Conservation (phyloP, 257 asterid genomes). For the Galeopsis tetrahit region DNA sequence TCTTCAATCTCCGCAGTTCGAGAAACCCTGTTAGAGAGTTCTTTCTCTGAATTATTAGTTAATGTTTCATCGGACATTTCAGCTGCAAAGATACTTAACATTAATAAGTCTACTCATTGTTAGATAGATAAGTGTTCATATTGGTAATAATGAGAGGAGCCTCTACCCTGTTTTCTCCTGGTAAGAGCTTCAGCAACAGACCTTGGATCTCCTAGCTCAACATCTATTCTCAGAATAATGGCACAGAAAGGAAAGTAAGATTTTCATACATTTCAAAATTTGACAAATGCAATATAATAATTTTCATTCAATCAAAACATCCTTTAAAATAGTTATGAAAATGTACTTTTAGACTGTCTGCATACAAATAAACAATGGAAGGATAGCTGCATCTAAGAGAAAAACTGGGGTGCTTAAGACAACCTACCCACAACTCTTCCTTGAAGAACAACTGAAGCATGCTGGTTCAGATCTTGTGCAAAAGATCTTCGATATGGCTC, state of each 20-base stretch:
- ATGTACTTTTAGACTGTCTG: conserved; percentile 8
- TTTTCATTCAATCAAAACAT: neutral
- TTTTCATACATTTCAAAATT: conserved; percentile 7
- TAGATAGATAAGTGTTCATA: conserved; percentile 27
- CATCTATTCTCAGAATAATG: conserved; percentile 54
- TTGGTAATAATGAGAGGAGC: conserved; percentile 28
- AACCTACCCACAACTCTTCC: conserved; percentile 90
- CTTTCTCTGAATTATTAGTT: conserved; percentile 55
- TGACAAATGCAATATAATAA: conserved; percentile 10
- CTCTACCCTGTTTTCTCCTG: conserved; percentile 73
- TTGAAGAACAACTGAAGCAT: conserved; percentile 96
- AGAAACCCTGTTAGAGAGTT: conserved; percentile 60
- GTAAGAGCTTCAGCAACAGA: conserved; percentile 95
- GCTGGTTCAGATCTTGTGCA: conserved; percentile 89
- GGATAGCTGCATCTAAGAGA: conserved; percentile 12
- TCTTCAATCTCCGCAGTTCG: conserved; percentile 88
- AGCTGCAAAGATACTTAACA: conserved; percentile 49
- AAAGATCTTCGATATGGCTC: conserved; percentile 86
- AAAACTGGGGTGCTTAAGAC: conserved; percentile 12
- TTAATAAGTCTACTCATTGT: conserved; percentile 31
- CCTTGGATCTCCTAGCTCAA: conserved; percentile 76
- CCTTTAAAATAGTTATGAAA: neutral
- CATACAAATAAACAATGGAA: conserved; percentile 29
- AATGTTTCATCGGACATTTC: conserved; percentile 68
- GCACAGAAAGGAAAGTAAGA: conserved; percentile 37